Evolutionary conservation across 305 asterid genomes (phyloP).

Genomic region (Striga hermonthica): DNA sequence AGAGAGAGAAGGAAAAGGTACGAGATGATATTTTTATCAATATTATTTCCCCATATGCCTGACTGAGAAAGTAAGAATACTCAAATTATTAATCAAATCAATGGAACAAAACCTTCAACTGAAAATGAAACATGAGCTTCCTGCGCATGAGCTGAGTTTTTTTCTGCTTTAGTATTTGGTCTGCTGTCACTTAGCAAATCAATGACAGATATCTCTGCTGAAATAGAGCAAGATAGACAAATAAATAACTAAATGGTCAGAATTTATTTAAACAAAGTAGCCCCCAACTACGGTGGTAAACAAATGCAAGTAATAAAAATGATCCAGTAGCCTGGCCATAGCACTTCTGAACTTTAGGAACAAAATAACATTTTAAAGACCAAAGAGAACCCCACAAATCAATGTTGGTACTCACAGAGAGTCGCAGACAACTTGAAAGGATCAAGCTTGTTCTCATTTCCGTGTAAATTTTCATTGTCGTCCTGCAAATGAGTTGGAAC

Average conservation of each 20-base stretch:
- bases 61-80: slow-evolving; percentile 25
- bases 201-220: slow-evolving; percentile 65
- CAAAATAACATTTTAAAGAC: slow-evolving; percentile 23
- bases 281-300: slow-evolving; percentile 7
- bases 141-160: slow-evolving; percentile 39
- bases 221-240: slow-evolving; percentile 23
- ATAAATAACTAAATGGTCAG: slow-evolving; percentile 12
- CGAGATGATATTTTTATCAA: slow-evolving; percentile 2
- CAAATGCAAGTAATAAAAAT: slow-evolving; percentile 20
- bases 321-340: slow-evolving; percentile 24
- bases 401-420: slow-evolving; percentile 44
- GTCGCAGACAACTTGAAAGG: slow-evolving; percentile 35
- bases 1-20: not conserved
- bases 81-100: slow-evolving; percentile 23
- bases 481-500: slow-evolving; percentile 34
- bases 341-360: not conserved
- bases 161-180: slow-evolving; percentile 37
- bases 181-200: slow-evolving; percentile 77
- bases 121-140: slow-evolving; percentile 93
- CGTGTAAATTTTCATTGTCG: slow-evolving; percentile 34
- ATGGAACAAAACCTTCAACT: slow-evolving; percentile 59
- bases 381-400: slow-evolving; percentile 21
- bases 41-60: slow-evolving; percentile 13
- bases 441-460: slow-evolving; percentile 37
- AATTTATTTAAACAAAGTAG: slow-evolving; percentile 23